Percentiles rank a stretch among this genome's conserved stretches.
phyloP scores from a whole-genome alignment of 371 early-diverging fungal species.

The Lichtheimia corymbifera region DNA sequence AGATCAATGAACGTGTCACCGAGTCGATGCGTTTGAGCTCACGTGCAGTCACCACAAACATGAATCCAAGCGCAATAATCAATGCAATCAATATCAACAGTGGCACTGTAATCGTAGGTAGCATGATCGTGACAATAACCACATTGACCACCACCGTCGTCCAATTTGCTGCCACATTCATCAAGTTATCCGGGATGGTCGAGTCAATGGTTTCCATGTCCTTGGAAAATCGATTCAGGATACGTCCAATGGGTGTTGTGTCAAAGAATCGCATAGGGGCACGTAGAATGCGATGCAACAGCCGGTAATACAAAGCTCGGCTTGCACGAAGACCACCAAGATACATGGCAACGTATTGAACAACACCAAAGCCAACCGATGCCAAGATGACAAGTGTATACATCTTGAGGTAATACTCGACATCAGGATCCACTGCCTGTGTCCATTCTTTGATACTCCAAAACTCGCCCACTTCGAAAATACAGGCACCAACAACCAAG shows the following conservation, averaged over 20 bases:
- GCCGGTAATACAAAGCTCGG: conserved; percentile 41
- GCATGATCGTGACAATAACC: conserved; percentile 54
- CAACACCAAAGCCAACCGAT: conserved; percentile 29
- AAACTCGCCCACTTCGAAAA: conserved; percentile 47
- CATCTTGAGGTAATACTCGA: conserved; percentile 40
- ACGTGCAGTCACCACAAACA: conserved; percentile 70
- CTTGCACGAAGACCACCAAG: conserved; percentile 51
- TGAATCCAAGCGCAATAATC: conserved; percentile 54
- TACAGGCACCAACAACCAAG: conserved; percentile 45
- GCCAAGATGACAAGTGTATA: conserved; percentile 43
- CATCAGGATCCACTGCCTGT: conserved; percentile 23
- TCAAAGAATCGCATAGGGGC: conserved; percentile 84
- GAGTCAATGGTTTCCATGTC: conserved; percentile 55
- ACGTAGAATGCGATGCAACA: conserved; percentile 55
- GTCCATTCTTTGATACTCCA: conserved; percentile 65
- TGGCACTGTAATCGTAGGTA: conserved; percentile 59
- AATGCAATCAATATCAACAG: conserved; percentile 40
- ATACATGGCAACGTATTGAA: conserved; percentile 42
- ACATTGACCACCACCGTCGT: conserved; percentile 52
- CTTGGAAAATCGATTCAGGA: conserved; percentile 77
- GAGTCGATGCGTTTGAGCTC: conserved; percentile 83
- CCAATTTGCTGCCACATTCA: conserved; percentile 32
- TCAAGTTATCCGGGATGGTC: conserved; percentile 40
- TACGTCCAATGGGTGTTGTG: conserved; percentile 85
- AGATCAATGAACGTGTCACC: conserved; percentile 73